A percentile compares a stretch with the other conserved stretches of the same genome.
Conservation (phyloP, 257 asterid genomes). For the Solanum ossicruentum region DNA sequence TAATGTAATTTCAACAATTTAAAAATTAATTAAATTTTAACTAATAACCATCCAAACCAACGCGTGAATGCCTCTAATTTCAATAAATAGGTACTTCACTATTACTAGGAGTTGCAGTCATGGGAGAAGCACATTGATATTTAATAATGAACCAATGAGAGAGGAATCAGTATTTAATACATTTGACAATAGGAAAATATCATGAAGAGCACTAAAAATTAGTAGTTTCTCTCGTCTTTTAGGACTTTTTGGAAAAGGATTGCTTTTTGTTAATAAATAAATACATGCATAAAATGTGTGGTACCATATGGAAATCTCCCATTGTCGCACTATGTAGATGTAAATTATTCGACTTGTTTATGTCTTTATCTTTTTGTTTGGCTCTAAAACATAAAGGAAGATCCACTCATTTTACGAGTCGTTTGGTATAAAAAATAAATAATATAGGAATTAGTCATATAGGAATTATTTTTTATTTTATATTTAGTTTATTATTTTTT, state of each 20-base stretch:
- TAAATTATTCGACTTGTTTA: background rate
- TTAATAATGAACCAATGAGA: background rate
- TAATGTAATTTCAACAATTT: too few species aligned
- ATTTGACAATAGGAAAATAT: background rate
- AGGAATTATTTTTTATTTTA: too few species aligned
- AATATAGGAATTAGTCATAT: fast-evolving
- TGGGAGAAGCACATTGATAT: background rate
- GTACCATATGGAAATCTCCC: background rate
- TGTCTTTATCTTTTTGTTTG: background rate
- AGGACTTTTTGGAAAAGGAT: background rate
- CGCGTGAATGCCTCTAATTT: background rate
- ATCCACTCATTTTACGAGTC: background rate
- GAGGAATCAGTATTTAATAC: background rate
- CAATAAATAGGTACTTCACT: background rate
- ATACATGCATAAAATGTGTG: background rate
- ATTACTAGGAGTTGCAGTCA: background rate
- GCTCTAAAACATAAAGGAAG: background rate
- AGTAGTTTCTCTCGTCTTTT: background rate
- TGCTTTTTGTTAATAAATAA: background rate
- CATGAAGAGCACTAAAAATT: background rate
- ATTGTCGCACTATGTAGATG: background rate
- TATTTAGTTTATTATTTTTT: too few species aligned
- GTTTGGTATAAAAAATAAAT: too few species aligned
- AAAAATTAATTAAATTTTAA: too few species aligned
- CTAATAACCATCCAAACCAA: too few species aligned